Base-by-base conservation (phyloP, 1,284 basidiomycete genomes). In the Trametes pubescens region DNA sequence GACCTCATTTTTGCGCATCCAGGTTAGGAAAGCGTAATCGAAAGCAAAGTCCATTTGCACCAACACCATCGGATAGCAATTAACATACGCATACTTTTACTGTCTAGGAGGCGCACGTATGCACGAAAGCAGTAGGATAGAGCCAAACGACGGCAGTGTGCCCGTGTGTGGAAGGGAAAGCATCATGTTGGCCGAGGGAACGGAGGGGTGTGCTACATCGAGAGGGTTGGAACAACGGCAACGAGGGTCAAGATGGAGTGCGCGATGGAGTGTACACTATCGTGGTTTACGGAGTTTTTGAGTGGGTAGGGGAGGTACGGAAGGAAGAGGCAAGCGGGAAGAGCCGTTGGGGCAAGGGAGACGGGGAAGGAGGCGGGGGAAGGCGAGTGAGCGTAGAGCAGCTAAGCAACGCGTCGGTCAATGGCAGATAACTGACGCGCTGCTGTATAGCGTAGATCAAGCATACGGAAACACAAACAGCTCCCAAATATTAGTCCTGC, bases 61-160 rank as follows among this genome's bases (percentile, higher is more conserved):
- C 55, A 66, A 58, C 46, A 67, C 59, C 51, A 62, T 57, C 54
- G 59, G 66, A 68, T 69, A 71, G 61, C 64, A 51, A 72, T 73
- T 73, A 73, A 66, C 68, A 67, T 70, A 73, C 65, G 71, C 71
- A 71, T 73, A 73, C 71, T 73, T 71, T 71, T 73, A 71, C 68
- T 71, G 71, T 73, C 71, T 70, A 65, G 68, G 67, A 68, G 70
- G 69, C 71, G 72, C 73, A 72, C 70, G 69, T 66, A 76, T 74
- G 75, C 74, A 74, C 71, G 71, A 71, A 70, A 72, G 72, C 71
- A 70, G 66, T 75, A 75, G 65, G 69, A 69, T 75, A 75, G 66
- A 64, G 67, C 69, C 68, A 62, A 65, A 58, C 61, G 65, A 67
- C 64, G 68, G 64, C 63, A 62, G 60, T 62, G 57, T 54, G 29